Evolutionary conservation across 768 basidiomycete species (phyloP), one percentile per base, ranked within the genome.

Genomic region (Roridomyces roridus): DNA sequence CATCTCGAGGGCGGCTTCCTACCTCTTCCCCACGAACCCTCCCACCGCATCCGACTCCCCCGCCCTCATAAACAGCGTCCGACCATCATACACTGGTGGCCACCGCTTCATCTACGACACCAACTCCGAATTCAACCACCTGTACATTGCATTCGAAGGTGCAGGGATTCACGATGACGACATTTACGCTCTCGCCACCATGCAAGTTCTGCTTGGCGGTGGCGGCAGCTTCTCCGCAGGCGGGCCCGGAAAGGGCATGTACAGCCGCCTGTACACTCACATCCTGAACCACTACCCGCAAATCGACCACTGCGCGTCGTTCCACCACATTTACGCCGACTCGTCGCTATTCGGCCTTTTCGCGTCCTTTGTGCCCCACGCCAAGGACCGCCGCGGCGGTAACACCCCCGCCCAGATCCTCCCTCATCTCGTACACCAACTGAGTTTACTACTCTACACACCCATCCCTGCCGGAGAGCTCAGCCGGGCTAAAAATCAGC

Each of bases 201-300:
- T 98, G 76, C 96, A 99, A 68, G 89, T 96, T 23, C 84, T 98
- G 40, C 84, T 99, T 15, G 96, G 96, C 28, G 96, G 96, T 1
- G 96, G 96, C 8, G 95, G 95, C 17, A 92, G 89, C 70, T 99
- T 99, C 81, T 97, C 95, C 31, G 96, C 96, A 83, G 94, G 96
- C 61, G 96, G 96, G 4, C 96, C 96, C 3, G 96, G 96, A 15
- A 98, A 98, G 77, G 96, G 96, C 65, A 98, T 98, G 96, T 98
- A 97, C 80, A 94, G 95, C 29, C 89, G 96, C 23, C 76, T 98
- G 25, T 98, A 98, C 77, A 96, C 94, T 10, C 88, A 94, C 69
- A 94, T 98, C 66, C 86, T 98, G 55, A 98, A 98, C 71, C 90
- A 92, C 68, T 92, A 94, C 77, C 85, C 94, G 46, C 88, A 92